Base-by-base conservation (phyloP, 768 basidiomycete species). In the Boletus vermiculosoides region DNA sequence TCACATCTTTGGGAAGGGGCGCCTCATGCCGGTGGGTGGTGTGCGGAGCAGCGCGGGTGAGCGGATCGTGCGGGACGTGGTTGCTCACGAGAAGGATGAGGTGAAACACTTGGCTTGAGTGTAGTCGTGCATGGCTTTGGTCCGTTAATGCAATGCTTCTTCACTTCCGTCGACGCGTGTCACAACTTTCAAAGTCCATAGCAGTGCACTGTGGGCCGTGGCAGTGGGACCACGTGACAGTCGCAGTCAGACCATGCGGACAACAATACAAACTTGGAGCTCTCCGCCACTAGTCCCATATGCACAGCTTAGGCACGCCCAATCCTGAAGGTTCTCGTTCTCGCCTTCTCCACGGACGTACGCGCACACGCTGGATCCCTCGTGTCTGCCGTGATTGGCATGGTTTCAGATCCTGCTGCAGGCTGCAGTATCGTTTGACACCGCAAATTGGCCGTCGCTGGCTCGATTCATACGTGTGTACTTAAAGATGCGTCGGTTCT, bases 311-410 rank as follows among this genome's bases (percentile, higher is more conserved):
- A 4, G 18, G 3, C 12, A 49, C 16, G 34, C 48, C 22, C 15
- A 23, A 34, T 7, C 48, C 23, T 13, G 34, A 11, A 22, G 2
- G 25, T 10, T 23, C 22, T 25, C 33, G 23, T 18, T 25, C 44
- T 25, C 5, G 16, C 23, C 4, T n/a, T 11, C 31, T 28, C 23
- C 40, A 50, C 45, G 50, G 41, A 55, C 61, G 61, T 57, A 54
- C 30, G 8, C 16, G 3, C 22, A 9, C 61, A 63, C 31, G 61
- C 52, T 34, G 52, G 18, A 36, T 30, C 1, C 61, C 62, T 52
- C 62, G 54, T 63, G 62, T 46, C 45, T 50, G 45, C 22, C 45
- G 22, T 56, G 37, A 51, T 51, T 13, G 40, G n/a, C 7, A 25
- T 20, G 13, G 50, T 40, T 51, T 30, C 25, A n/a, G n/a, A 13